phyloP scores from a whole-genome alignment of 2,329 filamentous ascomycete genomes.

The Trichoderma atroviride region DNA sequence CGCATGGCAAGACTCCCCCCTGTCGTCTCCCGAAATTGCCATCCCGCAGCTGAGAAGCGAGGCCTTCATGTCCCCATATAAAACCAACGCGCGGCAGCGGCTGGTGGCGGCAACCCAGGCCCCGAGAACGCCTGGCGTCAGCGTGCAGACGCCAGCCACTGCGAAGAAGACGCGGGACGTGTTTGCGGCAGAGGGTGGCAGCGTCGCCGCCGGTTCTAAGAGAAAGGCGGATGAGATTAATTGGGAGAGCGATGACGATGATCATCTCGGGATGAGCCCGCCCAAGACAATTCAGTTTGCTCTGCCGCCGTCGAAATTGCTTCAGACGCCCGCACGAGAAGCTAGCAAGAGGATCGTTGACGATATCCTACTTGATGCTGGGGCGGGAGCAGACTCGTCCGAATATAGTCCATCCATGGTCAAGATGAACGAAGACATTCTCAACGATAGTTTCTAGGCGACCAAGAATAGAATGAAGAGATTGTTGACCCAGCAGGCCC shows the following conservation, averaged over 20 bases:
- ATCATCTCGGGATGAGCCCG: constrained; percentile 77
- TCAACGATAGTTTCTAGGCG: constrained; percentile 63
- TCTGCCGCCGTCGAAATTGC: constrained; percentile 71
- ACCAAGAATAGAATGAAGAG: background rate
- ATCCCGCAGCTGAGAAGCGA: constrained; percentile 83
- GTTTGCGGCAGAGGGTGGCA: constrained; percentile 42
- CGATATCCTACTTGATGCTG: constrained; percentile 75
- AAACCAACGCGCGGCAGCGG: constrained; percentile 49
- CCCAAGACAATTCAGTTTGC: constrained; percentile 93
- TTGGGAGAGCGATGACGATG: constrained; percentile 70
- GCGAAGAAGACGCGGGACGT: constrained; percentile 54
- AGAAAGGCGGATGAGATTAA: constrained; percentile 56
- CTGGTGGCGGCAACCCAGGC: constrained; percentile 47
- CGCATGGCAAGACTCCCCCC: constrained; percentile 60
- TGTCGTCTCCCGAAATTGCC: constrained; percentile 76
- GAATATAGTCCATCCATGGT: constrained; percentile 68
- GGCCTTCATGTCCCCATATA: constrained; percentile 77
- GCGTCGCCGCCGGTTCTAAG: constrained; percentile 27
- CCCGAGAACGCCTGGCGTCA: constrained; percentile 78
- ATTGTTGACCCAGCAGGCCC: background rate
- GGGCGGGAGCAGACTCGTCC: constrained; percentile 58
- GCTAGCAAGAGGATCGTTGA: constrained; percentile 81
- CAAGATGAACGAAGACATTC: constrained; percentile 63
- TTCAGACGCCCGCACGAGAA: constrained; percentile 82
- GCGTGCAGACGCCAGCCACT: constrained; percentile 73